Base-by-base conservation (phyloP, 139 green algal genomes). In the Coelastrella sp. region DNA sequence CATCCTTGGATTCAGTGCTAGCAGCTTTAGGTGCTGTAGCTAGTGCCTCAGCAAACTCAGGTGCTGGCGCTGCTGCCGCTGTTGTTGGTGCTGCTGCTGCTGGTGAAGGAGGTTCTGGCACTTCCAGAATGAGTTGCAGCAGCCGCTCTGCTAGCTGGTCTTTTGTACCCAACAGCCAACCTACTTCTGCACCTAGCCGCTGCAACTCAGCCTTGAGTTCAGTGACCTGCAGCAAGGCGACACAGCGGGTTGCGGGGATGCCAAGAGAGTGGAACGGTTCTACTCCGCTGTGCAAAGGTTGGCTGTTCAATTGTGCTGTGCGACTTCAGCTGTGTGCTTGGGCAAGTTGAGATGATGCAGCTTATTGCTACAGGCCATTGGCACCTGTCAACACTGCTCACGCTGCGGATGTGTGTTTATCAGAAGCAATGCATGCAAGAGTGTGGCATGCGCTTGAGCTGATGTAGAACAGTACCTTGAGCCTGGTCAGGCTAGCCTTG, bases 121-220 rank as follows among this genome's bases (percentile, higher is more conserved):
- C 73, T 17, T 57, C 80, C 5, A 47, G 4, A 11, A 85, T 79
- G 23, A 65, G 13, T 5, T 87, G 59, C 22, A 87, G 73, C 80
- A 93, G 80, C 54, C 17, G 8, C 16, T 89, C 90, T 5, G 85
- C 90, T 20, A 93, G 85, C 47, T 83, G 58, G 2, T 79, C 79
- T 61, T 93, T 93, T 5, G 65, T 89, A 32, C 85, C 85, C 47
- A 71, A n/a, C n/a, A n/a, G n/a, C n/a, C n/a, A n/a, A n/a, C n/a
- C 65, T 19, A 13, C 19, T 73, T 66, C 66, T 64, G 83, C 83
- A 20, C 58, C 80, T 19, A 83, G 65, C 4, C 59, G n/a, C 13
- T 78, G 60, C 19, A 93, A 73, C 80, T 91, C 32, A 61, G 79
- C 80, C 10, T 65, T 59, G 57, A 93, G 20, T 2, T 93, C 80